Evolutionary conservation across 2,329 filamentous ascomycete genomes (phyloP).

Genomic region (Juglanconis sp.): DNA sequence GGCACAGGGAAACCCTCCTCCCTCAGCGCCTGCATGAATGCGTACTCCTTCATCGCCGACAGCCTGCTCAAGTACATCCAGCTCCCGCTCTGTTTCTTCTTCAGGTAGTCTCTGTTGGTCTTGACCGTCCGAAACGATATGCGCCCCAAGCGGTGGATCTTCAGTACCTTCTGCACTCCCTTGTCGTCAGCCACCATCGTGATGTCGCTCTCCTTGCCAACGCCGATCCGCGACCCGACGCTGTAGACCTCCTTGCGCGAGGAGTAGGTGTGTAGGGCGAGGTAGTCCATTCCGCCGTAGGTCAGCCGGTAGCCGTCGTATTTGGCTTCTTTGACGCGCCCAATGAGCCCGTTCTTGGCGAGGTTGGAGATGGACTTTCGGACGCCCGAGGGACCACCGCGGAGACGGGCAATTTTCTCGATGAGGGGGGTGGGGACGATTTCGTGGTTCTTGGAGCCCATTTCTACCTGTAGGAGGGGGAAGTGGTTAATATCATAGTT

Average conservation of each 20-base stretch:
- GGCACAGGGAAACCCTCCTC: slow-evolving; percentile 88
- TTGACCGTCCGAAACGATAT: slow-evolving; percentile 98
- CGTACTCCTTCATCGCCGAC: slow-evolving; percentile 89
- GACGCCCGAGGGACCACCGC: slow-evolving; percentile 73
- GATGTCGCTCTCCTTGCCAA: slow-evolving; percentile 97
- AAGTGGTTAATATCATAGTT: slow-evolving; percentile 30
- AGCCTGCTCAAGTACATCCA: slow-evolving; percentile 98
- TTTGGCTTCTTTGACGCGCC: slow-evolving; percentile 88
- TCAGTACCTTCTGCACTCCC: slow-evolving; percentile 78
- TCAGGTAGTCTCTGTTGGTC: slow-evolving; percentile 91
- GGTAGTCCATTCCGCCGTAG: slow-evolving; percentile 94
- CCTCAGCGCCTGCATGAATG: slow-evolving; percentile 85
- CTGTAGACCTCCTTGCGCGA: slow-evolving; percentile 80
- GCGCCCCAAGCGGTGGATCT: slow-evolving; percentile 91
- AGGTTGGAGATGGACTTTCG: slow-evolving; percentile 85
- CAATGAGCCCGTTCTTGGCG: slow-evolving; percentile 88
- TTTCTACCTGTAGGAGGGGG: slow-evolving; percentile 67
- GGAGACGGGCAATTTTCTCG: slow-evolving; percentile 75
- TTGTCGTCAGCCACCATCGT: slow-evolving; percentile 82
- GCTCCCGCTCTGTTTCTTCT: slow-evolving; percentile 66
- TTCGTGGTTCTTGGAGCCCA: slow-evolving; percentile 94
- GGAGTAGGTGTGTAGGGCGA: slow-evolving; percentile 88
- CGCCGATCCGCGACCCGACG: slow-evolving; percentile 89
- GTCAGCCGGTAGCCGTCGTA: slow-evolving; percentile 97
- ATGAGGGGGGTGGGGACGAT: slow-evolving; percentile 90